phyloP scores from a whole-genome alignment of 345 rosid genomes.

The Erysimum cheiranthoides region DNA sequence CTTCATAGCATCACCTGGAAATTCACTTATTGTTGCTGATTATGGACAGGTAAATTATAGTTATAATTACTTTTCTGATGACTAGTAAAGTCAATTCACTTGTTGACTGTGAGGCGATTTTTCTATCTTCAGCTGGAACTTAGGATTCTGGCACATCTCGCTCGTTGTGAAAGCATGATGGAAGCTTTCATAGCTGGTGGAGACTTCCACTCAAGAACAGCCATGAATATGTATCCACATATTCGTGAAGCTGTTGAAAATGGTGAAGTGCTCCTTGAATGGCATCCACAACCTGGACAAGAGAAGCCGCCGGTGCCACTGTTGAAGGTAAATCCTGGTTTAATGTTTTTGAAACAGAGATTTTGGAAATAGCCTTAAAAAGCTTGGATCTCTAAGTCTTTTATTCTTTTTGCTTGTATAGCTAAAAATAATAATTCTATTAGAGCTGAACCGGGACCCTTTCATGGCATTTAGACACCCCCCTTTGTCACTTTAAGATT shows the following conservation, averaged over 20 bases:
- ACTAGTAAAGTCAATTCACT: conserved; percentile 5
- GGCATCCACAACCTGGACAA: conserved; percentile 89
- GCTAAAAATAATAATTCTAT: not conserved
- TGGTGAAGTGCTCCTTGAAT: conserved; percentile 80
- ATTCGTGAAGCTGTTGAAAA: conserved; percentile 76
- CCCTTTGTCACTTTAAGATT: not conserved
- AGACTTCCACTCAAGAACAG: conserved; percentile 98
- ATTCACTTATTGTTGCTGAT: conserved; percentile 95
- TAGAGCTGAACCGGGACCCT: not conserved
- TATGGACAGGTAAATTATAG: conserved; percentile 79
- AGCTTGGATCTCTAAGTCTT: conserved; percentile 16
- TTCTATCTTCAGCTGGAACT: conserved; percentile 77
- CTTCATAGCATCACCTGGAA: conserved; percentile 91
- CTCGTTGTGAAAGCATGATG: conserved; percentile 93
- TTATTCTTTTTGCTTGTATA: conserved; percentile 3
- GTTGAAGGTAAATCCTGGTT: conserved; percentile 62
- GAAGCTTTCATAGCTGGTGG: conserved; percentile 97
- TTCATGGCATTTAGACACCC: conserved; percentile 6
- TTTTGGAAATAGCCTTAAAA: conserved; percentile 26
- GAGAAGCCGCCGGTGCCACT: conserved; percentile 92
- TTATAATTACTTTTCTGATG: conserved; percentile 15
- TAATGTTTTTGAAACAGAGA: conserved; percentile 4
- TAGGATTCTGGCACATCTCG: conserved; percentile 93
- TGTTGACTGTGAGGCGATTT: conserved; percentile 25
- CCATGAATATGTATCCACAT: conserved; percentile 96